phyloP scores from a whole-genome alignment of 1,284 basidiomycete species.

The Erythrobasidium hasegawianum region DNA sequence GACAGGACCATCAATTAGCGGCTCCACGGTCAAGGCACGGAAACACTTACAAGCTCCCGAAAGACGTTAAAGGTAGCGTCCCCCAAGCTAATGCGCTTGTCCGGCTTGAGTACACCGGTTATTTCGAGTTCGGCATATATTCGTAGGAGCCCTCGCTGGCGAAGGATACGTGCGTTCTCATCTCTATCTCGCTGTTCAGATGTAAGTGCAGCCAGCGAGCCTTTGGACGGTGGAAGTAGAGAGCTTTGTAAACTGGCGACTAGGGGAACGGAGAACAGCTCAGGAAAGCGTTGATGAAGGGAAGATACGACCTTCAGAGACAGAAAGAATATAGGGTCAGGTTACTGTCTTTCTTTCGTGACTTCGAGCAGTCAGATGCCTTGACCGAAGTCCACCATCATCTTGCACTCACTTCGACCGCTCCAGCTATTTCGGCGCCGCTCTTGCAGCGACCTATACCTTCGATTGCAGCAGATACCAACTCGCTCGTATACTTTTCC shows the following conservation, averaged over 20 bases:
- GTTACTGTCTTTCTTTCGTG: not conserved
- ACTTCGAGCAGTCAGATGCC: too few species aligned
- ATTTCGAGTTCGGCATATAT: conserved; percentile 85
- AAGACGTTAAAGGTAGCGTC: conserved; percentile 48
- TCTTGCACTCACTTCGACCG: conserved; percentile 68
- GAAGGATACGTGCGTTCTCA: conserved; percentile 69
- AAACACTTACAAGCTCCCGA: conserved; percentile 60
- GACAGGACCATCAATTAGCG: not conserved
- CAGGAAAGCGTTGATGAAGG: conserved; percentile 80
- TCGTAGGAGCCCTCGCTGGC: conserved; percentile 79
- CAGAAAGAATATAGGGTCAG: not conserved
- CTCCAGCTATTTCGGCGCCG: conserved; percentile 83
- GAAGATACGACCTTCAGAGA: conserved; percentile 70
- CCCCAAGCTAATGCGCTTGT: conserved; percentile 35
- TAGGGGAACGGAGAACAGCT: conserved; percentile 70
- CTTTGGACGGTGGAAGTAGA: conserved; percentile 58
- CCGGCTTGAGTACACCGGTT: conserved; percentile 59
- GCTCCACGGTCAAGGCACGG: not conserved
- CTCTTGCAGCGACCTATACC: conserved; percentile 79
- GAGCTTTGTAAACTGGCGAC: conserved; percentile 62
- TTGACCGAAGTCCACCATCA: not conserved
- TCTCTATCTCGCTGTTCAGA: conserved; percentile 90
- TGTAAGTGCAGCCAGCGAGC: conserved; percentile 54
- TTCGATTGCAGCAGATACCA: conserved; percentile 79
- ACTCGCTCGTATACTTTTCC: conserved; percentile 95